Evolutionary conservation across 306 rosid species (phyloP), one percentile per base, ranked within the genome.

Genomic region (Inga laurina): DNA sequence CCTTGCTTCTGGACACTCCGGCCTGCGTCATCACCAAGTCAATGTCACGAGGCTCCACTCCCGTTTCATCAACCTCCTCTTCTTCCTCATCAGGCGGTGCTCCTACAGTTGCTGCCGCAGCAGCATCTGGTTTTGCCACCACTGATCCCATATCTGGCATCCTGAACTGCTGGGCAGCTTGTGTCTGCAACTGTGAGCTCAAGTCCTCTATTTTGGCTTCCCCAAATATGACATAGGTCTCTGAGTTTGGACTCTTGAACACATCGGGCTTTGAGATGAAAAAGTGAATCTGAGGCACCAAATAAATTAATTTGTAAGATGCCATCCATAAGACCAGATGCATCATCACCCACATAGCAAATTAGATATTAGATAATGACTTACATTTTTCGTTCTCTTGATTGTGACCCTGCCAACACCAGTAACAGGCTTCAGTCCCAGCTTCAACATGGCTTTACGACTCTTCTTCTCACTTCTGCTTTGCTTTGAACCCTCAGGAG

Each of bases 381-480:
- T 81, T 10, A 88, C 95, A 83, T 92, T 92, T 87, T 94, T 94
- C 21, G 98, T 91, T 84, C 97, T 94, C 82, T 94, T 94, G 88
- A 94, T 92, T 81, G 98, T 94, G 77, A 97, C 98, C 76, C 99
- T 87, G 81, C 97, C 91, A 78, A 97, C 97, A 65, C 99, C 97
- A 0, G 94, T 89, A 30, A 94, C 93, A 21, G 97, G 97, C 84
- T 91, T 92, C 92, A 97, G 87, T 39, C 99, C 99, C 14, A 97
- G 92, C 90, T 97, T 94, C 93, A 97, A 59, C 98, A 97, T 91
- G 24, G 98, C 99, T 84, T 97, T 97, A 68, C 98, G 87, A 75
- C 98, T 97, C 90, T 97, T 97, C 89, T 94, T 97, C 88, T 97
- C 99, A 13, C 98, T 97, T 86, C 98, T 88, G 93, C 97, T 94